Base-by-base conservation (phyloP, 73 alveolate species). In the Tetrahymena borealis region DNA sequence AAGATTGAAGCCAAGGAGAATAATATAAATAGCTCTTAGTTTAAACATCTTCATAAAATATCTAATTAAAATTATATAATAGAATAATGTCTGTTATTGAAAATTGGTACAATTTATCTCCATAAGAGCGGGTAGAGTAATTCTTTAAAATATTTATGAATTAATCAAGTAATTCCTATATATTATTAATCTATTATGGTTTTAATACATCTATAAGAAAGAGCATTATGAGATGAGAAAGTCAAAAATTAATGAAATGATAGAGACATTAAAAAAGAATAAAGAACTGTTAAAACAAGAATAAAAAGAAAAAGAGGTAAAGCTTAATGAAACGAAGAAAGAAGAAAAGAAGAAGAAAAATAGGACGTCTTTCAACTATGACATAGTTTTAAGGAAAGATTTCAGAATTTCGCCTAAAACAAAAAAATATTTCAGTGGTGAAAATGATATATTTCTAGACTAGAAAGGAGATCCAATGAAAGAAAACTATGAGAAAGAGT, bases 111-210 rank as follows among this genome's bases (percentile, higher is more conserved):
- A 60, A 60, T n/a, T 24, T 60, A 35, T 60, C 85, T 12, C 85
- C 85, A 60, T 60, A 60, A 60, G 85, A 60, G 85, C 85, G 85
- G 85, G 85, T 60, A 60, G 85, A 60, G 85, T 60, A 60, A 60
- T 60, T 60, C n/a, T n/a, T n/a, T n/a, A n/a, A 40, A 40, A 15
- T 40, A 60, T 15, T n/a, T 60, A 60, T 60, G n/a, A 60, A 60
- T 20, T 15, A 18, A 60, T 60, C 3, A 4, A 18, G 33, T 1
- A 40, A 41, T 41, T 0, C 20, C 9, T 18, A 41, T 41, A 4
- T 18, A 41, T 4, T 18, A 18, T 0, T 12, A 41, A 7, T 41
- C 78, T 41, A 41, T 41, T 31, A 41, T 18, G 16, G 3, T 5
- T 15, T 24, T 60, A 24, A 24, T 24, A 24, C 28, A 60, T 60